phyloP scores from a whole-genome alignment of 2,329 filamentous ascomycete genomes.

The Dothideomycetes sp. region DNA sequence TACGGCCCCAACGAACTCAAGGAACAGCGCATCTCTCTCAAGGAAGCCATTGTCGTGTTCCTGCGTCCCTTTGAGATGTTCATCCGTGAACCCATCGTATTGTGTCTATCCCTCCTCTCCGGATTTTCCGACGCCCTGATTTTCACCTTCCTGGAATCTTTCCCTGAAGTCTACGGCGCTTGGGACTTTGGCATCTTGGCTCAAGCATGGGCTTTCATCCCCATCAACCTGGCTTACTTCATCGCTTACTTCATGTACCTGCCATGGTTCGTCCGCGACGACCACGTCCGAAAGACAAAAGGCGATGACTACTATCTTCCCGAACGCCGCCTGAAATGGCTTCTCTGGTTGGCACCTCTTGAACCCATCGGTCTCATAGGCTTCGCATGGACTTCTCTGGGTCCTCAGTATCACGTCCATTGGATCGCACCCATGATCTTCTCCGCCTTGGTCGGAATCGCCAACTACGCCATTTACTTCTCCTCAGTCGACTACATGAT shows the following conservation, averaged over 20 bases:
- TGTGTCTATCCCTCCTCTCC: conserved; percentile 59
- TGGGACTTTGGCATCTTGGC: conserved; percentile 53
- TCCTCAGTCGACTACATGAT: conserved; percentile 52
- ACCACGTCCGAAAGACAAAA: conserved; percentile 40
- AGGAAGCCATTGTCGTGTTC: conserved; percentile 43
- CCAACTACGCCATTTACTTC: conserved; percentile 43
- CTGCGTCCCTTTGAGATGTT: conserved; percentile 63
- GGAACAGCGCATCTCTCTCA: conserved; percentile 27
- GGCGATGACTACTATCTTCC: conserved; percentile 42
- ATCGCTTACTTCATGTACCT: conserved; percentile 53
- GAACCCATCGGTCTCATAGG: conserved; percentile 60
- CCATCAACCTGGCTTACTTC: conserved; percentile 56
- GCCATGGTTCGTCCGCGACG: conserved; percentile 40
- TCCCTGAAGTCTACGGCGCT: conserved; percentile 52
- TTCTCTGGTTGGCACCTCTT: conserved; percentile 53
- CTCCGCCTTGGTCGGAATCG: conserved; percentile 57
- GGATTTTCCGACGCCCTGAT: conserved; percentile 68
- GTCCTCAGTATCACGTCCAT: conserved; percentile 44
- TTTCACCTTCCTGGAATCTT: conserved; percentile 69
- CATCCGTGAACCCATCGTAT: conserved; percentile 63
- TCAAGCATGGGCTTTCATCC: conserved; percentile 49
- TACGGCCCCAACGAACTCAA: conserved; percentile 65
- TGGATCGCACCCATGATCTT: conserved; percentile 64
- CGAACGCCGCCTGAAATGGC: conserved; percentile 56
- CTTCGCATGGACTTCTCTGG: conserved; percentile 60